Conservation (phyloP, 108 stramenopile species). For the Heterococcus sp. region DNA sequence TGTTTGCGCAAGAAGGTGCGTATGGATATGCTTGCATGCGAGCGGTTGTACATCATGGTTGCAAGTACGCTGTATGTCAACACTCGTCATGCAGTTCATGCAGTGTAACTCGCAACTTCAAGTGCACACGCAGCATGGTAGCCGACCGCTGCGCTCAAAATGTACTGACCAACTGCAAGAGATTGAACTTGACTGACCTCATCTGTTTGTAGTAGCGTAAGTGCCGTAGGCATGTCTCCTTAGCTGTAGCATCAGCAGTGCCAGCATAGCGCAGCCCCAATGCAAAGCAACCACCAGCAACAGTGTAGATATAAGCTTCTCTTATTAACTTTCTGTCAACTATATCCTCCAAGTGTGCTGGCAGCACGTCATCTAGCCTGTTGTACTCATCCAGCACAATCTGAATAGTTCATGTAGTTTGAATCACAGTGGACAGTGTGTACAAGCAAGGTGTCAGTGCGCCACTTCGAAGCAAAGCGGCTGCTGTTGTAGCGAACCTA, state of each 20-base stretch:
- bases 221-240: constrained; percentile 54
- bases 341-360: constrained; percentile 7
- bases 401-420: background rate
- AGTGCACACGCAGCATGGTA: too few relatives aligned
- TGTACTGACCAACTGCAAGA: background rate
- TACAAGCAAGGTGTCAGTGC: too few relatives aligned
- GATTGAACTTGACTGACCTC: background rate
- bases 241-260: constrained; percentile 71
- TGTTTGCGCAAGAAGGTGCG: too few relatives aligned
- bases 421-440: too few relatives aligned
- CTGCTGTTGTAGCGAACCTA: background rate
- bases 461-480: background rate
- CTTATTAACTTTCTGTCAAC: constrained; percentile 77
- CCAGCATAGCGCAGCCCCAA: constrained; percentile 87
- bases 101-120: too few relatives aligned
- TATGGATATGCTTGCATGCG: too few relatives aligned
- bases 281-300: constrained; percentile 87
- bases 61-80: too few relatives aligned
- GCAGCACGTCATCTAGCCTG: constrained; percentile 24
- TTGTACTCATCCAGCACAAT: constrained; percentile 8
- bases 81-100: too few relatives aligned
- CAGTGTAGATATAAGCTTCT: constrained; percentile 81
- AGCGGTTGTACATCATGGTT: too few relatives aligned
- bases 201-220: constrained; percentile 62
- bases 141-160: background rate